Evolutionary conservation across 305 asterid genomes (phyloP).

Genomic region (Ruellia speciosa): DNA sequence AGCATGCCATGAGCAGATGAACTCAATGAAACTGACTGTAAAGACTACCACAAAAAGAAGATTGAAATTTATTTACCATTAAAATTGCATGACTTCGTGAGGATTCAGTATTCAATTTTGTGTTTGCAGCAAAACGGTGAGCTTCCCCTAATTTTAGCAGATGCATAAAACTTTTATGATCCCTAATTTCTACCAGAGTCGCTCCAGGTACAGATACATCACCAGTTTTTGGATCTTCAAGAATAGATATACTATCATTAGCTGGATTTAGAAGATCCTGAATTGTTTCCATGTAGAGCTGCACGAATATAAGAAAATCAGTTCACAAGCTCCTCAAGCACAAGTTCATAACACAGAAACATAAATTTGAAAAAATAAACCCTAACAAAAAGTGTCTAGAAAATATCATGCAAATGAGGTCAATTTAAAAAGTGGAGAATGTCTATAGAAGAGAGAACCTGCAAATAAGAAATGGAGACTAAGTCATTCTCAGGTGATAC

Average conservation of each 20-base stretch:
- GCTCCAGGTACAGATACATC: conserved; percentile 87
- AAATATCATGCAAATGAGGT: conserved; percentile 3
- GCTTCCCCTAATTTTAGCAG: conserved; percentile 77
- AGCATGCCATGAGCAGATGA: conserved; percentile 7
- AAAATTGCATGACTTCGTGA: conserved; percentile 93
- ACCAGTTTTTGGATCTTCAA: conserved; percentile 77
- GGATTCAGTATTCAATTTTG: conserved; percentile 86
- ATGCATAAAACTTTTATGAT: conserved; percentile 59
- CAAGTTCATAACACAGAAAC: not conserved
- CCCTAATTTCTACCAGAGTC: conserved; percentile 59
- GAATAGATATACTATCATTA: conserved; percentile 64
- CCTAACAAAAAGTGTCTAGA: not conserved
- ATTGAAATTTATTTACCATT: conserved; percentile 45
- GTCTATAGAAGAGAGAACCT: conserved; percentile 36
- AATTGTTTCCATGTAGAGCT: conserved; percentile 85
- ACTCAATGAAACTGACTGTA: conserved; percentile 11
- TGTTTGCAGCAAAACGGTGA: conserved; percentile 79
- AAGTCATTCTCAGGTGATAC: conserved; percentile 58
- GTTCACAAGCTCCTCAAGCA: conserved; percentile 11
- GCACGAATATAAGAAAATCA: conserved; percentile 26
- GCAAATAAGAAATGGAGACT: conserved; percentile 72
- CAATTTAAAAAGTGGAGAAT: conserved; percentile 10
- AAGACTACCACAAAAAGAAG: conserved; percentile 15
- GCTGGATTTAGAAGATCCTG: conserved; percentile 84
- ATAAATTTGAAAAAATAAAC: conserved; percentile 2